A percentile compares a stretch with the other conserved stretches of the same genome.
phyloP scores from a whole-genome alignment of 2,329 filamentous ascomycete species.

The Cercospora berteroae region DNA sequence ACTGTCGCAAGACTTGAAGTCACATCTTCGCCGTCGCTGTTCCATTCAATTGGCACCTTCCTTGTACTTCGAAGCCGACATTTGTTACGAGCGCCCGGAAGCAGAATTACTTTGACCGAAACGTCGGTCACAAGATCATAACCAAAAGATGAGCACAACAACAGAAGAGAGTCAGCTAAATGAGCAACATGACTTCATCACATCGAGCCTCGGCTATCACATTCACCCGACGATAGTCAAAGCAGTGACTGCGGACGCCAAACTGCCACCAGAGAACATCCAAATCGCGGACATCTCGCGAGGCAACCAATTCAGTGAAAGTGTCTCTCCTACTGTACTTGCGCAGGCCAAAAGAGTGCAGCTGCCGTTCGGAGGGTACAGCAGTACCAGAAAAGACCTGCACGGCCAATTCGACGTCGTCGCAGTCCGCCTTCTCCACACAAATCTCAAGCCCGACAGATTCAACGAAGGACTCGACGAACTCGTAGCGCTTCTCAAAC shows the following conservation, averaged over 20 bases:
- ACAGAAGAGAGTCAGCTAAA: slow-evolving; percentile 11
- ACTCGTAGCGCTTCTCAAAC: slow-evolving; percentile 21
- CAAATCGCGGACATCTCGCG: slow-evolving; percentile 17
- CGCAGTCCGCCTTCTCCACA: slow-evolving; percentile 18
- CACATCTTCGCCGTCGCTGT: neutral
- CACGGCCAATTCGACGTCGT: slow-evolving; percentile 23
- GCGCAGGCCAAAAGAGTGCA: neutral
- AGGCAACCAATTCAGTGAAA: slow-evolving; percentile 4
- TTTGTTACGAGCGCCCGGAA: neutral
- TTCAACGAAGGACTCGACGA: slow-evolving; percentile 18
- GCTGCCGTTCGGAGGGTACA: neutral
- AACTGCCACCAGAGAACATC: neutral
- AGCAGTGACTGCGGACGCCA: neutral
- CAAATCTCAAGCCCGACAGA: slow-evolving; percentile 12
- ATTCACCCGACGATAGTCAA: slow-evolving; percentile 20
- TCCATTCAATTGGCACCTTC: neutral
- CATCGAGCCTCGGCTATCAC: slow-evolving; percentile 17
- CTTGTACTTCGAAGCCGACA: neutral
- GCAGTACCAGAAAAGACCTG: neutral
- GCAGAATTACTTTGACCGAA: neutral
- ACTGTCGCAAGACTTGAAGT: neutral
- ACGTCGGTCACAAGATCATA: neutral
- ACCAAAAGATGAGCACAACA: neutral
- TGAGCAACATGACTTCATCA: slow-evolving; percentile 22
- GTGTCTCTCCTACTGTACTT: neutral